Conservation (phyloP, 371 early-diverging fungal species). For the Rhizopus sp. region DNA sequence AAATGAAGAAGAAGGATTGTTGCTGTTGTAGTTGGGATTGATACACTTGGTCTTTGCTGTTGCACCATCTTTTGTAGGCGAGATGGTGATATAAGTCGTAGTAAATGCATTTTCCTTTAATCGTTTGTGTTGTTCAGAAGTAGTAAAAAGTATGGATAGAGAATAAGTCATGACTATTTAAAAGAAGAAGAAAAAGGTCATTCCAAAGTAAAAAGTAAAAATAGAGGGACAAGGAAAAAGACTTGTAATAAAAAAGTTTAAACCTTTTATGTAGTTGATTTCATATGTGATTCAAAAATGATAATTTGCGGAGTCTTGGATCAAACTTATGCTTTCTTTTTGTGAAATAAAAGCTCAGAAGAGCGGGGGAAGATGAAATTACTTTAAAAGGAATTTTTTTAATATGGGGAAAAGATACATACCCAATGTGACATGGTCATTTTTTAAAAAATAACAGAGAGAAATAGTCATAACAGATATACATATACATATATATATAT, state of each 20-base stretch:
- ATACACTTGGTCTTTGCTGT: slow-evolving; percentile 27
- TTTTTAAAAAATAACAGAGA: background rate
- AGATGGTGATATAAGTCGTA: slow-evolving; percentile 25
- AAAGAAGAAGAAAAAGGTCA: slow-evolving; percentile 5
- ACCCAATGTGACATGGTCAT: too few species aligned
- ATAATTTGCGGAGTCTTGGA: slow-evolving; percentile 7
- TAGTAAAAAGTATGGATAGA: slow-evolving; percentile 11
- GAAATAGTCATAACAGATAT: too few species aligned
- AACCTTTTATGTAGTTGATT: background rate
- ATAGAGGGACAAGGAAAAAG: slow-evolving; percentile 3
- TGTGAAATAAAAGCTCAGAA: background rate
- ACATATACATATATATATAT: too few species aligned
- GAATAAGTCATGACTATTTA: slow-evolving; percentile 9
- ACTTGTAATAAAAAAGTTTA: background rate
- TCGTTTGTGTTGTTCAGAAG: slow-evolving; percentile 1
- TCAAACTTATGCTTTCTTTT: slow-evolving; percentile 2
- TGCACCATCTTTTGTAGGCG: slow-evolving; percentile 25
- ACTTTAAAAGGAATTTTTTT: slow-evolving; percentile 1
- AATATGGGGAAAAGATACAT: background rate
- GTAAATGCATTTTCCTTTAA: background rate
- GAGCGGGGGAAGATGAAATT: background rate
- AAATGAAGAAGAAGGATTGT: background rate
- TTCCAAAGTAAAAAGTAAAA: background rate
- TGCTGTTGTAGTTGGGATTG: slow-evolving; percentile 10
- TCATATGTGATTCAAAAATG: background rate